phyloP scores from a whole-genome alignment of 1,284 basidiomycete species.

The Mycena sp. region DNA sequence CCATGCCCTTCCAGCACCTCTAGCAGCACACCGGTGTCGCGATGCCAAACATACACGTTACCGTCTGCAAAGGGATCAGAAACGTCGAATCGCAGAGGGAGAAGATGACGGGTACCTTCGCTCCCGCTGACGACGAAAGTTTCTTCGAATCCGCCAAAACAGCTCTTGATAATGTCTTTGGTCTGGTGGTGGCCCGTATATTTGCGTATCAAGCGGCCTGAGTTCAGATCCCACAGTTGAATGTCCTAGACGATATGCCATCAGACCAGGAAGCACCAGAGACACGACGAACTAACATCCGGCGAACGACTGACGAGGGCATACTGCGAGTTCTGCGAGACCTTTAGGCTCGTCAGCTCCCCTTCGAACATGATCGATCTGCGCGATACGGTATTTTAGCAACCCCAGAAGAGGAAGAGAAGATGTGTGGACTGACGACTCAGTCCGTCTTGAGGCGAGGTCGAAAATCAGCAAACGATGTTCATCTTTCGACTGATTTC shows the following conservation, averaged over 20 bases:
- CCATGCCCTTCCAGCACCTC: constrained; percentile 90
- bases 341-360: constrained; percentile 88
- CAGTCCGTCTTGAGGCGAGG: constrained; percentile 67
- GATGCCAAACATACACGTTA: constrained; percentile 96
- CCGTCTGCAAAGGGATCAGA: constrained; percentile 63
- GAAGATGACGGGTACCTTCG: constrained; percentile 72
- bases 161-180: constrained; percentile 88
- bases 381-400: constrained; percentile 28
- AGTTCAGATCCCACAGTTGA: constrained; percentile 84
- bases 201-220: constrained; percentile 76
- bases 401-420: no score
- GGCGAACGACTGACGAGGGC: constrained; percentile 90
- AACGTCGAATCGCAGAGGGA: constrained; percentile 20
- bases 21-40: constrained; percentile 83
- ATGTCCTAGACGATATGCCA: constrained; percentile 72
- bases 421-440: constrained; percentile 66
- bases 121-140: constrained; percentile 94
- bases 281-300: constrained; percentile 64
- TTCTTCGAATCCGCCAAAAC: constrained; percentile 93
- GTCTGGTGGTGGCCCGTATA: constrained; percentile 87
- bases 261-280: constrained; percentile 10
- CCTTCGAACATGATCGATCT: constrained; percentile 77
- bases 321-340: constrained; percentile 88
- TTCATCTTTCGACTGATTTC: constrained; percentile 53
- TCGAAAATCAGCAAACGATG: constrained; percentile 83